Percentiles rank a stretch among this genome's conserved stretches.
phyloP scores from a whole-genome alignment of 352 stramenopile genomes.

The Phytophthora rubi region DNA sequence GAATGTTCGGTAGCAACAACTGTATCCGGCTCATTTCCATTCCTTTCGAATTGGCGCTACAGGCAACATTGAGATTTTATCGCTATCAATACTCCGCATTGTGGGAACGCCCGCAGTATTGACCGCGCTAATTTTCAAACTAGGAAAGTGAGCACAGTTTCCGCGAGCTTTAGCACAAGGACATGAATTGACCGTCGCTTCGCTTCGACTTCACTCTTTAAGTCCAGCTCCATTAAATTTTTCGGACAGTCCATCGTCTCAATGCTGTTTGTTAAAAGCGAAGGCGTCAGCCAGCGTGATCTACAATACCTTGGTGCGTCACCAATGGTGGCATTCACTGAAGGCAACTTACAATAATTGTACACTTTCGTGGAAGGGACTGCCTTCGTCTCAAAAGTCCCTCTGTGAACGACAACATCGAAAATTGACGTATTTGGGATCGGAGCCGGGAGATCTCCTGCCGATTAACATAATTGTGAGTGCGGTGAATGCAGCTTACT shows the following conservation, averaged over 20 bases:
- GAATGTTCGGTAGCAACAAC: too few relatives aligned
- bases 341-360: constrained; percentile 2
- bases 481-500: constrained; percentile 5
- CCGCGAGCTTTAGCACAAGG: background rate
- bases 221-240: constrained; percentile 13
- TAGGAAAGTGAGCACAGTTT: too few relatives aligned
- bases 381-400: constrained; percentile 18
- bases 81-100: background rate
- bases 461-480: constrained; percentile 20
- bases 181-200: constrained; percentile 16
- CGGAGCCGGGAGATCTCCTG: constrained; percentile 7
- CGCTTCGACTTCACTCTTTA: constrained; percentile 21
- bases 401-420: background rate
- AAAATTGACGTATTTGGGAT: constrained; percentile 12
- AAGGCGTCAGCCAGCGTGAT: constrained; percentile 8
- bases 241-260: constrained; percentile 25
- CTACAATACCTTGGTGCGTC: constrained; percentile 25
- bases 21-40: too few relatives aligned
- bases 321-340: background rate
- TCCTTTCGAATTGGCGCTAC: too few relatives aligned
- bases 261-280: constrained; percentile 21
- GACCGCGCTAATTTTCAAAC: background rate
- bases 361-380: constrained; percentile 24
- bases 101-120: background rate
- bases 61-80: background rate